Evolutionary conservation across 495 filamentous ascomycete species (phyloP).

Genomic region (Wilcoxina mikolae): DNA sequence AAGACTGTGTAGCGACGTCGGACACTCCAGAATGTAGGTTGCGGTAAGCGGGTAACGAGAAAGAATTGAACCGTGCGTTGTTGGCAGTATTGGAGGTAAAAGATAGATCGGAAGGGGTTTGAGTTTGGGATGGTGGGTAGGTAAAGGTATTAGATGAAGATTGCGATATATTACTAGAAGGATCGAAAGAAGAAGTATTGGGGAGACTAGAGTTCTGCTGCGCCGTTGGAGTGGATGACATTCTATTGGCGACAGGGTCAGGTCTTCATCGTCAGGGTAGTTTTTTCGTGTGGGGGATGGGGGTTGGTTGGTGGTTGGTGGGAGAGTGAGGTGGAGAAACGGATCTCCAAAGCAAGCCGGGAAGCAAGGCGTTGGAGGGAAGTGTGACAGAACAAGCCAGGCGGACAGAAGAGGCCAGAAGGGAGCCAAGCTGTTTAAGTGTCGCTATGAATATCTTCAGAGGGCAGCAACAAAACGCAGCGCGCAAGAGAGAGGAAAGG

Average conservation of each 20-base stretch:
- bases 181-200: constrained; percentile 24
- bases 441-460: too few species aligned
- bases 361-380: too few species aligned
- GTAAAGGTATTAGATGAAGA: constrained; percentile 24
- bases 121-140: constrained; percentile 14
- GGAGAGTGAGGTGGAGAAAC: not conserved
- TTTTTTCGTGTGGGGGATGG: not conserved
- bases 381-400: too few species aligned
- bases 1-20: not conserved
- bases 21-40: not conserved
- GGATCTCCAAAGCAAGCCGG: not conserved
- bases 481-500: too few species aligned
- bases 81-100: constrained; percentile 13
- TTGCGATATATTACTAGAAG: constrained; percentile 2
- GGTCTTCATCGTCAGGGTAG: constrained; percentile 26
- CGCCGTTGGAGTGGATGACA: constrained; percentile 22
- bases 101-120: constrained; percentile 1
- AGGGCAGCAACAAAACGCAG: too few species aligned
- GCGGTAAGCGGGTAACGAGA: constrained; percentile 2
- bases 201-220: constrained; percentile 27
- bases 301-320: not conserved
- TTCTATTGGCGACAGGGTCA: constrained; percentile 29
- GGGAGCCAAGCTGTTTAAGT: too few species aligned
- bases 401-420: too few species aligned
- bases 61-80: constrained; percentile 13